Percentiles rank a stretch among this genome's conserved stretches.
Evolutionary conservation across 352 stramenopile genomes (phyloP).

Genomic region (Phytophthora tentaculata): DNA sequence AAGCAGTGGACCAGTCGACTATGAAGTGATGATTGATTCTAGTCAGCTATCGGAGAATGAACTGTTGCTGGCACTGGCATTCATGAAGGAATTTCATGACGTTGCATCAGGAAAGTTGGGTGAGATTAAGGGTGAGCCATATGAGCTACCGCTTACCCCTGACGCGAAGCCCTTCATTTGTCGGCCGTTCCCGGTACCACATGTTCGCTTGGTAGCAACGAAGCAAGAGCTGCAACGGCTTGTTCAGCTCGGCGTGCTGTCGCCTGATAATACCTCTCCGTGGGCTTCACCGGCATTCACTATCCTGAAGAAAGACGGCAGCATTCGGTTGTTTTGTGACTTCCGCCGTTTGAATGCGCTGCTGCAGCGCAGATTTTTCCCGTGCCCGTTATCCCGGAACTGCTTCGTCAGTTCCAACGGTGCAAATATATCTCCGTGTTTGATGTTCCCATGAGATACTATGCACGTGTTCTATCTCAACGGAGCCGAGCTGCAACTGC

Average conservation of each 20-base stretch:
- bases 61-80: background rate
- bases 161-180: background rate
- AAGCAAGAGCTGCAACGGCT: constrained; percentile 3
- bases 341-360: background rate
- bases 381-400: background rate
- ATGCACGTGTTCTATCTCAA: background rate
- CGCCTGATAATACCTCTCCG: background rate
- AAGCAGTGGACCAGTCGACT: background rate
- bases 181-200: background rate
- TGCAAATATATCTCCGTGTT: constrained; percentile 2
- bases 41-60: background rate
- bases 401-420: constrained; percentile 4
- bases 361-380: constrained; percentile 1
- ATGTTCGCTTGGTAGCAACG: constrained; percentile 1
- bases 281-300: constrained; percentile 2
- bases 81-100: background rate
- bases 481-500: background rate
- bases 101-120: constrained; percentile 5
- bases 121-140: background rate
- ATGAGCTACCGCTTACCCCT: background rate
- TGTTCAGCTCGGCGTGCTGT: background rate
- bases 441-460: constrained; percentile 8
- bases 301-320: constrained; percentile 3
- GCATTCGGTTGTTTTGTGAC: constrained; percentile 1
- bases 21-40: background rate